Conservation (phyloP, 2,329 filamentous ascomycete species). For the Trichophyton simii region DNA sequence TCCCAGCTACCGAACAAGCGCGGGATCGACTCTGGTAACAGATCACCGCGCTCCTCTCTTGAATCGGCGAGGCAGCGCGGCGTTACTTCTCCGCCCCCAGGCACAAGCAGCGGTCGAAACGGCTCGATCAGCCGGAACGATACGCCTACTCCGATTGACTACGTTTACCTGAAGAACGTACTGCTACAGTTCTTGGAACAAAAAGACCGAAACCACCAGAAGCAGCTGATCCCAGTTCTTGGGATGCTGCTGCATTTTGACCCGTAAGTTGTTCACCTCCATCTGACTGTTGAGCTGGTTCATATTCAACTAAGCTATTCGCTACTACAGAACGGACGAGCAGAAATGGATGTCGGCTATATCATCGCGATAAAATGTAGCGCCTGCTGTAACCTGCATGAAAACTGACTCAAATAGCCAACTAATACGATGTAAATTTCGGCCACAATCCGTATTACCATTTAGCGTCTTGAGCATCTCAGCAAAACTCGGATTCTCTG, state of each 20-base stretch:
- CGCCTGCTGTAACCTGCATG: not conserved
- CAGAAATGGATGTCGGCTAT: constrained; percentile 78
- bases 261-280: constrained; percentile 34
- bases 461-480: no score
- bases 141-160: constrained; percentile 39
- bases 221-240: constrained; percentile 53
- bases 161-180: constrained; percentile 55
- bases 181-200: constrained; percentile 55
- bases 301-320: not conserved
- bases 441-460: not conserved
- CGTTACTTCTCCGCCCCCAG: constrained; percentile 10
- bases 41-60: constrained; percentile 47
- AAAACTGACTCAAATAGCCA: no score
- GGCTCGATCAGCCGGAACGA: constrained; percentile 25
- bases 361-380: constrained; percentile 32
- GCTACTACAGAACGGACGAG: constrained; percentile 51
- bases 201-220: constrained; percentile 55
- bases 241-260: constrained; percentile 56
- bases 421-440: not conserved
- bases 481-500: not conserved
- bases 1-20: constrained; percentile 16
- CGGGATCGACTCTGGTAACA: constrained; percentile 32
- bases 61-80: constrained; percentile 39
- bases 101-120: constrained; percentile 14
- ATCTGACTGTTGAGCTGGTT: not conserved